These are phyloP conservation scores for Cyberlindnera suaveolens DNA, from an alignment of 805 yeast species.

Conservation along the genomic window DNA sequence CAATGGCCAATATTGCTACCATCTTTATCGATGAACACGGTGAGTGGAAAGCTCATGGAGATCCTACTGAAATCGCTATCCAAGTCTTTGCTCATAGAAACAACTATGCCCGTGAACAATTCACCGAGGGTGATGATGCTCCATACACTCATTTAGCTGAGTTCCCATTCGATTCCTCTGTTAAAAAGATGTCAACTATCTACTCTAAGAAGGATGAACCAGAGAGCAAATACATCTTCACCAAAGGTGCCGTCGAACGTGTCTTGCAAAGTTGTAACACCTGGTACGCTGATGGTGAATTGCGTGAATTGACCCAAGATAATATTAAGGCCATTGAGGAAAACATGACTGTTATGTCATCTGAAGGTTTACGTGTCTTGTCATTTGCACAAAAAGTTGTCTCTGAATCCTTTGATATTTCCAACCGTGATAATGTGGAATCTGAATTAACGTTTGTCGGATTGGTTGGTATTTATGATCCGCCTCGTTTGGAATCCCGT, in stretches of 20 bases:
- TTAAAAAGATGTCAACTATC: constrained; percentile 67
- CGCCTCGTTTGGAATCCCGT: constrained; percentile 67
- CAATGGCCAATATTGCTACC: constrained; percentile 75
- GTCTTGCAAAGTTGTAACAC: constrained; percentile 47
- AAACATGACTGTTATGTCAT: constrained; percentile 53
- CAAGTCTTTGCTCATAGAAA: constrained; percentile 68
- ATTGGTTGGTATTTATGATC: constrained; percentile 73
- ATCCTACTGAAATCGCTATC: constrained; percentile 85
- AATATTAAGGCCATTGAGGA: constrained; percentile 39
- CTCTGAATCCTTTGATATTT: constrained; percentile 25
- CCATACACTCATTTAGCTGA: constrained; percentile 43
- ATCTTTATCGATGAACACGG: constrained; percentile 43
- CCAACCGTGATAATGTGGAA: constrained; percentile 45
- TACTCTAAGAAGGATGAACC: constrained; percentile 32
- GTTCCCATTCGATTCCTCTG: constrained; percentile 69
- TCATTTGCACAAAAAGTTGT: constrained; percentile 53
- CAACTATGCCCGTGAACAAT: constrained; percentile 38
- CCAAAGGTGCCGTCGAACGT: constrained; percentile 78
- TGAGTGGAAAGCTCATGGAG: constrained; percentile 77
- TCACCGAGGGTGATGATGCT: constrained; percentile 32
- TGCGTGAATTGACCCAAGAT: constrained; percentile 32
- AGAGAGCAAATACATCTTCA: constrained; percentile 31
- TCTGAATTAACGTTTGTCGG: constrained; percentile 52
- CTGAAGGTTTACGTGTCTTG: constrained; percentile 65
- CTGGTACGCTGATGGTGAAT: constrained; percentile 38